Base-by-base conservation (phyloP, 176 grass and related monocot genomes). In the Aegilops tauschii region DNA sequence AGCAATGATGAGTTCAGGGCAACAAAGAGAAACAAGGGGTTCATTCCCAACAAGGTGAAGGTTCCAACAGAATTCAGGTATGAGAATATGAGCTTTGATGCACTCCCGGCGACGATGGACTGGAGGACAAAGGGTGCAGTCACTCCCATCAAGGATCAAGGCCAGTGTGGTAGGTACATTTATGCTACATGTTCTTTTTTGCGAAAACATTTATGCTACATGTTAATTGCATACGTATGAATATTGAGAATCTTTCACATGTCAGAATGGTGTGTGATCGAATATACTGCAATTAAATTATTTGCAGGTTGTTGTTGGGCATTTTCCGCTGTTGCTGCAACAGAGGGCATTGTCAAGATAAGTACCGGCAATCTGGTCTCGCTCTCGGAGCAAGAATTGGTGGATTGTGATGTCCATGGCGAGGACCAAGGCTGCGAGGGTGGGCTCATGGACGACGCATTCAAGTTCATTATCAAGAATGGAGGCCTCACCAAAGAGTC, bases 271-370 rank as follows among this genome's bases (percentile, higher is more conserved):
- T 75, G 40, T 50, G 25, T 50, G 7, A 29, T 50, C 29, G 12
- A 3, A 29, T 17, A 27, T 8, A 29, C 29, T 1, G 0, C 25
- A 2, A 29, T 2, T 28, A 2, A 49, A 75, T 29, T 13, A 30
- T 73, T 73, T 73, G n/a, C 0, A 73, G 70, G 70, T 45, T 73
- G 70, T 73, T 73, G 70, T 27, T 73, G 70, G 70, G 70, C 45
- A 0, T 76, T 76, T 76, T 76, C 45, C 5, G 73, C 27, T 29
- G 45, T 76, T 52, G 75, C 75, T 56, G 29, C 75, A 31, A 77
- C 9, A 10, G 75, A 77, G 25, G 42, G 72, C 27, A 75, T 75
- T 75, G 72, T 75, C 42, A 75, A 75, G 42, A 0, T 75, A 29
- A 77, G 50, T 34, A 77, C 49, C 2, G 75, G 50, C 8, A 77